Evolutionary conservation across 2,329 filamentous ascomycete genomes (phyloP).

Genomic region (Dactylellina leptospora): DNA sequence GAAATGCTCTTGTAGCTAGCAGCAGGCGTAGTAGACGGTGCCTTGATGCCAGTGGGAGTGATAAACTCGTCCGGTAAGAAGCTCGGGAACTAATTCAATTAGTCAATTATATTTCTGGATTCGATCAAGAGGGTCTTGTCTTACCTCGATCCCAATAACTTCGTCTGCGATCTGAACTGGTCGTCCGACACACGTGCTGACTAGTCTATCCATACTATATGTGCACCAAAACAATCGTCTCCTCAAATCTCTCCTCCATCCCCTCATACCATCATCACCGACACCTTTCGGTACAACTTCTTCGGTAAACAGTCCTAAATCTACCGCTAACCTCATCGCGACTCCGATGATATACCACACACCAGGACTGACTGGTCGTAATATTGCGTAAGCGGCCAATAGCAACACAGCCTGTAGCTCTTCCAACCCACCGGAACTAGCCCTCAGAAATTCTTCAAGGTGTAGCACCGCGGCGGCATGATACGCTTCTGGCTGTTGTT

Average conservation of each 20-base stretch:
- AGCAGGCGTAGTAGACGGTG: constrained; percentile 66
- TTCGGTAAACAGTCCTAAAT: constrained; percentile 91
- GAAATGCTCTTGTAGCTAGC: constrained; percentile 90
- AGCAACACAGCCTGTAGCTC: constrained; percentile 93
- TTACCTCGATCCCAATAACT: constrained; percentile 83
- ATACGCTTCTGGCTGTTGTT: constrained; percentile 86
- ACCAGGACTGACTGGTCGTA: constrained; percentile 89
- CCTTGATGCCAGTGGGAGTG: constrained; percentile 75
- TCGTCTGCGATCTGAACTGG: constrained; percentile 97
- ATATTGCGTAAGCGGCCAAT: constrained; percentile 86
- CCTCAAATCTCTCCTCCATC: constrained; percentile 86
- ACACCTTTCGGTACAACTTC: constrained; percentile 66
- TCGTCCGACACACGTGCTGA: constrained; percentile 90
- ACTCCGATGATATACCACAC: constrained; percentile 98
- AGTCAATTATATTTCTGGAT: constrained; percentile 1
- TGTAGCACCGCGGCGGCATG: constrained; percentile 94
- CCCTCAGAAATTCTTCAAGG: constrained; percentile 81
- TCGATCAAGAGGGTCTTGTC: not conserved
- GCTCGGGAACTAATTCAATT: constrained; percentile 72
- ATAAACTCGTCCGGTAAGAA: constrained; percentile 88
- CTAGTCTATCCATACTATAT: constrained; percentile 92
- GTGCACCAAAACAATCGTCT: constrained; percentile 96
- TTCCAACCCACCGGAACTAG: constrained; percentile 86
- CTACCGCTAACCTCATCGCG: constrained; percentile 86
- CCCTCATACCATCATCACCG: constrained; percentile 72